Base-by-base conservation (phyloP, 768 basidiomycete species). In the Termitomyces sp. region DNA sequence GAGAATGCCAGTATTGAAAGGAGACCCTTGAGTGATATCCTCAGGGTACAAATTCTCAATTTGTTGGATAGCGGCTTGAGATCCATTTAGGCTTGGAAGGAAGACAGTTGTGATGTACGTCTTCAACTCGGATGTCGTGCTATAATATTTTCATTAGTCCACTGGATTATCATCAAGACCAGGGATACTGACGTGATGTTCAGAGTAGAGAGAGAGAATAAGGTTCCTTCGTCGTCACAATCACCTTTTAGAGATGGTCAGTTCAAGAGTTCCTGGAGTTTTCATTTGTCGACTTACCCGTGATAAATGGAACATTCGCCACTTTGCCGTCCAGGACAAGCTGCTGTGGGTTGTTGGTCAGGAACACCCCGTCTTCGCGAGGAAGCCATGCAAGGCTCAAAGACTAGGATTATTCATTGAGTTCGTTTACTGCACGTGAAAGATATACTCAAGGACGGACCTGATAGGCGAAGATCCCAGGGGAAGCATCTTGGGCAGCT, bases 141-240 rank as follows among this genome's bases (percentile, higher is more conserved):
- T 72, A 42, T 26, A 30, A 26, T 20, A 39, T 24, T 13, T 44
- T 26, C 20, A 24, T 48, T 7, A 48, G 14, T 34, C 18, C 32
- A 40, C 2, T 27, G 22, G 16, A 43, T 12, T 7, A 52, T 26
- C 9, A 52, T 26, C 9, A 16, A 42, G 24, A 36, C 12, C 7
- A 8, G 26, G 18, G n/a, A 53, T 13, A 64, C 77, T 54, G 60
- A 80, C 81, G 80, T 82, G 55, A 82, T 58, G 53, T 84, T 83
- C 40, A 78, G 56, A 1, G 73, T 80, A 2, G 80, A 70, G 8
- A 80, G 60, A 3, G 80, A 72, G 62, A 82, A 82, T 0, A 79
- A 27, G 0, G 84, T 83, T 6, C 84, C 86, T 65, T 87, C 86
- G 54, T 87, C 86, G 50, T 86, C 82, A 59, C 75, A 76, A 59